These are phyloP conservation scores for Solanum appendiculatum DNA, from an alignment of 257 asterid species.

Conservation along the genomic window DNA sequence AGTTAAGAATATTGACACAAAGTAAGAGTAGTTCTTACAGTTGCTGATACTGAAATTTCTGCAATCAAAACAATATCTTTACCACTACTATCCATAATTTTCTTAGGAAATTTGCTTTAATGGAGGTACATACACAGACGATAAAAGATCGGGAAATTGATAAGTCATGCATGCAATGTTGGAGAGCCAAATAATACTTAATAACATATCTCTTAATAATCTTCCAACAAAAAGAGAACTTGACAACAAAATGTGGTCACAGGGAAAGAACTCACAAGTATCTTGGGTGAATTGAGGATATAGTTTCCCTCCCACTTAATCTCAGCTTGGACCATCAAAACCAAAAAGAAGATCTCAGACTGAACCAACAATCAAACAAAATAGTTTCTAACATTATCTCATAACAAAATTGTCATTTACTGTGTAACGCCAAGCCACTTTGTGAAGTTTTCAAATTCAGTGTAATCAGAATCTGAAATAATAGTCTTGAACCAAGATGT, in stretches of 20 bases:
- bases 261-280: background rate
- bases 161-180: background rate
- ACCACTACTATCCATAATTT: background rate
- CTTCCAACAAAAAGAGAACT: background rate
- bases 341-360: background rate
- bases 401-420: constrained; percentile 17
- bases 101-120: background rate
- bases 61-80: background rate
- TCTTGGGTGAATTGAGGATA: background rate
- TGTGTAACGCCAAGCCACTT: constrained; percentile 83
- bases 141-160: background rate
- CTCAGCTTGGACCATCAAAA: background rate
- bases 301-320: background rate
- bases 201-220: background rate
- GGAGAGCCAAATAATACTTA: background rate
- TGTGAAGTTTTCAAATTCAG: constrained; percentile 73
- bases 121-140: background rate
- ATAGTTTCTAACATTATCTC: background rate
- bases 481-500: constrained; percentile 79
- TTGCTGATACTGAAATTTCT: background rate
- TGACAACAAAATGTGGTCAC: constrained; percentile 4
- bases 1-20: background rate
- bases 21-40: background rate
- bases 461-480: constrained; percentile 79
- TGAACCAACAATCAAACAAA: background rate